Conservation (phyloP, 129 eudicot genomes). For the Erigeron canadensis region DNA sequence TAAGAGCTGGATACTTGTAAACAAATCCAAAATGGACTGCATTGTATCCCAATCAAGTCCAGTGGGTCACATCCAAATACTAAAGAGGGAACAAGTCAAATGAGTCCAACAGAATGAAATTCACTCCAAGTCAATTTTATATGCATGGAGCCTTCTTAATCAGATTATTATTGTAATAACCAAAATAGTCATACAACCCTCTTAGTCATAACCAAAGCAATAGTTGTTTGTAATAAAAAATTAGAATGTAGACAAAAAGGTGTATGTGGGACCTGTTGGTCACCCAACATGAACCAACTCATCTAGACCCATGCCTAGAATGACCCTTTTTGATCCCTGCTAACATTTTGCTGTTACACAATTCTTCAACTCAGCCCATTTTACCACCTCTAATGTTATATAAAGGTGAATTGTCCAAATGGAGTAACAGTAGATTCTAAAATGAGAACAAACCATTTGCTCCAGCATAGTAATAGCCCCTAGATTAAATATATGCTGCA, state of each 20-base stretch:
- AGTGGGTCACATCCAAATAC: neutral
- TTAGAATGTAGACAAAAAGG: neutral
- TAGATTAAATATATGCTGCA: slow-evolving; percentile 87
- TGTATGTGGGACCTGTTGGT: neutral
- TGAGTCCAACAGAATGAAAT: neutral
- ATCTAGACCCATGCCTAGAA: too few species aligned
- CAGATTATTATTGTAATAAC: neutral
- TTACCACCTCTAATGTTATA: neutral
- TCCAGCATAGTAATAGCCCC: slow-evolving; percentile 89
- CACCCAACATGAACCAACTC: too few species aligned
- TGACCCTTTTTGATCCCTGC: too few species aligned
- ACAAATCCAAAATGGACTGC: neutral
- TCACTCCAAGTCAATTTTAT: neutral
- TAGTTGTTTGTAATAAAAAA: neutral
- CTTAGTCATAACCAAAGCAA: neutral
- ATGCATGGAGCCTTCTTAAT: neutral
- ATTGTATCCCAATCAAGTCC: neutral
- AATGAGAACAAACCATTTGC: slow-evolving; percentile 74
- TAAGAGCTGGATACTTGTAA: too few species aligned
- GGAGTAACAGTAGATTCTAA: neutral
- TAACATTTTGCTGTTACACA: neutral
- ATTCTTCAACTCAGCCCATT: neutral
- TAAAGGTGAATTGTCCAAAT: neutral
- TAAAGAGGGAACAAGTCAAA: neutral
- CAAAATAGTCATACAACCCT: neutral